Evolutionary conservation across 2,329 filamentous ascomycete genomes (phyloP).

Genomic region (Hypoxylon sp.): DNA sequence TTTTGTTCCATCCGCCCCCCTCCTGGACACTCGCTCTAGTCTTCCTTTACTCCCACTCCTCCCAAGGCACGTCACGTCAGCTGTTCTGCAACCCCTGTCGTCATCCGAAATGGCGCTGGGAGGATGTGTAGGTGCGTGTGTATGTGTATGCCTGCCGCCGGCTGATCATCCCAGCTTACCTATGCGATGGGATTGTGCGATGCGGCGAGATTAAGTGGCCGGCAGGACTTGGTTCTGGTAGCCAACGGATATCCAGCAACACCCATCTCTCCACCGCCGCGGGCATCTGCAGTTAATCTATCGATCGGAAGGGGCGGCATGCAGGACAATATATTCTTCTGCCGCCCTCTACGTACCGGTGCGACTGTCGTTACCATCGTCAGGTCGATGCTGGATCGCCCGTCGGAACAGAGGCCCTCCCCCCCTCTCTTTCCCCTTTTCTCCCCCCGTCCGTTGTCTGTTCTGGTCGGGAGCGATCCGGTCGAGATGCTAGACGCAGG

Average conservation of each 20-base stretch:
- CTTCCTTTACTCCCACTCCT: too few species aligned
- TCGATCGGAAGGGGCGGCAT: slow-evolving; percentile 41
- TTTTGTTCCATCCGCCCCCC: too few species aligned
- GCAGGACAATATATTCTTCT: slow-evolving; percentile 32
- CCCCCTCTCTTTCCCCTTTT: too few species aligned
- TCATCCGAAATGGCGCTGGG: slow-evolving; percentile 27
- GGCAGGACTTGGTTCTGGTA: slow-evolving; percentile 29
- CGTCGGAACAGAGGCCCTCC: slow-evolving; percentile 35
- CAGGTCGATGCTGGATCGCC: slow-evolving; percentile 23
- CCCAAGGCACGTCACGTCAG: slow-evolving; percentile 33
- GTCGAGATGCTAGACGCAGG: slow-evolving; percentile 25
- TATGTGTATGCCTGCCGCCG: slow-evolving; percentile 15
- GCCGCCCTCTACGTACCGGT: slow-evolving; percentile 17
- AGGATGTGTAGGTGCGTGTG: too few species aligned
- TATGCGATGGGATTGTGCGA: slow-evolving; percentile 34
- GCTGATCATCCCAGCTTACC: slow-evolving; percentile 11
- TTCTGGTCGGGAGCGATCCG: slow-evolving; percentile 24
- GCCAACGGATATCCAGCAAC: slow-evolving; percentile 32
- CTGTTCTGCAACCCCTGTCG: slow-evolving; percentile 36
- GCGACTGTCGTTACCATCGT: slow-evolving; percentile 24
- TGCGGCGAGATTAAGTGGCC: slow-evolving; percentile 39
- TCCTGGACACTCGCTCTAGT: too few species aligned
- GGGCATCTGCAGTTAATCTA: slow-evolving; percentile 42
- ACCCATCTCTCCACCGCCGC: slow-evolving; percentile 22
- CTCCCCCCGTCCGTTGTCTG: slow-evolving; percentile 29